Evolutionary conservation across 805 yeast species (phyloP), one percentile per base, ranked within the genome.

Genomic region (Yamadazyma sp.): DNA sequence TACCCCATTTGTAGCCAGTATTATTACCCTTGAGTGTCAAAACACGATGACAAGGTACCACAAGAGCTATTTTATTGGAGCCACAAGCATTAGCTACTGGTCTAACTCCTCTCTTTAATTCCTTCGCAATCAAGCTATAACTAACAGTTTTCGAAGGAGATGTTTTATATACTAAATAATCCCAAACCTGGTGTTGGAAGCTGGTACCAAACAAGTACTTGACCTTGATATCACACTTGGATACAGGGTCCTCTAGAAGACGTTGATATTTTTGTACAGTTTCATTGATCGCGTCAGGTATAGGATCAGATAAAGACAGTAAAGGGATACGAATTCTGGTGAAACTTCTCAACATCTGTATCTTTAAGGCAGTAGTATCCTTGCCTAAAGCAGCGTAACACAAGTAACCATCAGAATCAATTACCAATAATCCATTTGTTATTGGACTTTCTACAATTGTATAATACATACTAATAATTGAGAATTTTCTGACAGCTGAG

Each of bases 11-110:
- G 44, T 57, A 70, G 5, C 71, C 70, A 11, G 65, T 58, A 8
- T 62, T 48, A 18, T 50, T 51, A 5, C 59, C 58, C 20, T 41
- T 39, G 5, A 48, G 47, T 10, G 61, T 54, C 14, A 66, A 27
- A 1, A 68, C 66, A 31, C 73, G 47, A 46, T 70, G 75, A 44
- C 75, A 69, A 1, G 76, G 75, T 4, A 70, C 52, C 4, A 69
- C 21, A 4, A 68, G 29, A 2, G 72, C 65, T 8, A 69, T 43
- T 17, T 52, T 53, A 43, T 70, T 70, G 13, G 62, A 53, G 3
- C 63, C 69, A 30, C 69, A 60, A 2, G 71, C 65, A 26, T 57
- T 55, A 0, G 70, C 75, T 5, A 70, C 56, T 3, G 62, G 70
- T 23, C 76, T 49, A 17, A 56, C 52, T 9, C 62, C 53, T 1